Conservation (phyloP, 2,329 filamentous ascomycete species). For the Colletotrichum sojae region DNA sequence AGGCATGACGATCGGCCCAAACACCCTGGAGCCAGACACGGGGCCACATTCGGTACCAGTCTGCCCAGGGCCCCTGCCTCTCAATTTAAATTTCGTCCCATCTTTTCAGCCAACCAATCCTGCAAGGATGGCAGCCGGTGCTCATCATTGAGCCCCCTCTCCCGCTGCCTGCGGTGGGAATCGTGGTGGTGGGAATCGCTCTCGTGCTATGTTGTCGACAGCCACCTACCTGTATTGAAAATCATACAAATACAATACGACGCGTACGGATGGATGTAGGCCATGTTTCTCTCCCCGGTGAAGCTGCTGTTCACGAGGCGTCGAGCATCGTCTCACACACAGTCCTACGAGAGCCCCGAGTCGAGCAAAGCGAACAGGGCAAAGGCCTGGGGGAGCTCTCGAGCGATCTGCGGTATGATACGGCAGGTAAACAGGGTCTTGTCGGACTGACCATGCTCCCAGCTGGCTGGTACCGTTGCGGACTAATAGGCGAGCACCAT, state of each 20-base stretch:
- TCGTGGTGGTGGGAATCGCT: no score
- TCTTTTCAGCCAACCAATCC: conserved; percentile 36
- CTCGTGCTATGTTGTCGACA: no score
- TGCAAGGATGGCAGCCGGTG: conserved; percentile 24
- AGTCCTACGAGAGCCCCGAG: background rate
- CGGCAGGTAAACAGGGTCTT: conserved; percentile 26
- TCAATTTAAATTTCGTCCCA: conserved; percentile 41
- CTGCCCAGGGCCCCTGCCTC: conserved; percentile 19
- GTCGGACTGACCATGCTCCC: conserved; percentile 28
- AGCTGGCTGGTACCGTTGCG: conserved; percentile 33
- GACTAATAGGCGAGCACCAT: conserved; percentile 21
- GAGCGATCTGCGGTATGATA: conserved; percentile 33
- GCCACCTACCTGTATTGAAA: no score
- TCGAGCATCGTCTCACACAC: background rate
- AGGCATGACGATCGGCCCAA: conserved; percentile 41
- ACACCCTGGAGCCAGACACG: conserved; percentile 27
- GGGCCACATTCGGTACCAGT: conserved; percentile 36
- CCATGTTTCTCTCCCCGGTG: no score
- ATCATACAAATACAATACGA: no score
- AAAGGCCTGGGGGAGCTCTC: conserved; percentile 5
- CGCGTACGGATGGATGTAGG: no score
- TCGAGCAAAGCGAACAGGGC: conserved; percentile 2
- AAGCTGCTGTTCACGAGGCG: no score
- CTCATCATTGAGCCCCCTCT: conserved; percentile 21
- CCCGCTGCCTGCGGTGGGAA: background rate